Conservation (phyloP, 2,329 filamentous ascomycete species). For the Epichloe scottii region DNA sequence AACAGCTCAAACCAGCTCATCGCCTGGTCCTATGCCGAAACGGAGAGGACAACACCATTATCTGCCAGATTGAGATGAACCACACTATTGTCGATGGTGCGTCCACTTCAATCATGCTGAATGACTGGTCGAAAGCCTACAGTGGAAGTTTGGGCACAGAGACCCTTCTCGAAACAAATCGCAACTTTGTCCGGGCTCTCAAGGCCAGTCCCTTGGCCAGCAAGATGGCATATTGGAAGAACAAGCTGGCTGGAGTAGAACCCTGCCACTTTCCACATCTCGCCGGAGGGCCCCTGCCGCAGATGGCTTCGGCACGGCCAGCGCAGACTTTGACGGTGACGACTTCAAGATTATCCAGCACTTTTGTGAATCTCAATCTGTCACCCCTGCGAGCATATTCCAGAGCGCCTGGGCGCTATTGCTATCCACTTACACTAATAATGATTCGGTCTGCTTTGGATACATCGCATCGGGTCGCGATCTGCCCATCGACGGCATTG, state of each 20-base stretch:
- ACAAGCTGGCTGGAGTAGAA: slow-evolving; percentile 3
- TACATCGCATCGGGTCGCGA: slow-evolving; percentile 3
- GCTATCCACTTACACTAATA: slow-evolving; percentile 2
- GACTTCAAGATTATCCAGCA: slow-evolving; percentile 1
- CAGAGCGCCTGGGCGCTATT: slow-evolving; percentile 9
- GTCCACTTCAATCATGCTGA: slow-evolving; percentile 12
- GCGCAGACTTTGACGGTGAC: background rate
- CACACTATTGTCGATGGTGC: slow-evolving; percentile 22
- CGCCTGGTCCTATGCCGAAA: background rate
- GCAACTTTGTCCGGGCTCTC: slow-evolving; percentile 4
- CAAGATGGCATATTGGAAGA: slow-evolving; percentile 8
- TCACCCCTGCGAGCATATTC: slow-evolving; percentile 3
- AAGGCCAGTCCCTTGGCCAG: background rate
- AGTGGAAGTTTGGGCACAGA: background rate
- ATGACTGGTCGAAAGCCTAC: slow-evolving; percentile 4
- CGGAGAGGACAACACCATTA: slow-evolving; percentile 5
- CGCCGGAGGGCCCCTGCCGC: background rate
- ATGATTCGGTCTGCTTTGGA: slow-evolving; percentile 2
- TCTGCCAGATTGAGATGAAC: slow-evolving; percentile 21
- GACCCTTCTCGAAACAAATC: background rate
- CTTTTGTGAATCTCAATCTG: slow-evolving; percentile 26
- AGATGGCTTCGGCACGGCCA: background rate
- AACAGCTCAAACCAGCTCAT: slow-evolving; percentile 1
- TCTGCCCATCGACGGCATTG: slow-evolving; percentile 1
- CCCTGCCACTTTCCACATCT: slow-evolving; percentile 8